phyloP scores from a whole-genome alignment of 192 early-diverging fungal species.

The Podila epigama region DNA sequence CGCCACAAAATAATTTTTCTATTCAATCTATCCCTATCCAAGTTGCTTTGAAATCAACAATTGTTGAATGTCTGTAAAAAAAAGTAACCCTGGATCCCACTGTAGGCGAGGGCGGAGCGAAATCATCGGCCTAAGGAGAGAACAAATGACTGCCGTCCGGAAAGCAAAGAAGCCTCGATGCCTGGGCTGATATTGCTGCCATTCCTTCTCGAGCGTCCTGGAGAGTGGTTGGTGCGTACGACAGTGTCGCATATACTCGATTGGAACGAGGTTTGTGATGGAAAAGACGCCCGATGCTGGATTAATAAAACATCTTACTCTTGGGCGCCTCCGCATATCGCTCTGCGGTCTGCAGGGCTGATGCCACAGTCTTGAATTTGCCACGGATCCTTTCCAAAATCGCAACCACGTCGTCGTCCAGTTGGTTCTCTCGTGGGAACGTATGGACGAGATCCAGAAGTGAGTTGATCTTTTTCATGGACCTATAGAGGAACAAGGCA shows the following conservation, averaged over 20 bases:
- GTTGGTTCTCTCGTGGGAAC: conserved; percentile 59
- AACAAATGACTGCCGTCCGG: neutral
- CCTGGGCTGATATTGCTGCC: too few species aligned
- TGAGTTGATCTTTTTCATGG: conserved; percentile 54
- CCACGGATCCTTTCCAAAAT: conserved; percentile 61
- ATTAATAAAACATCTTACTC: conserved; percentile 49
- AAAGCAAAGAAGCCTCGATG: too few species aligned
- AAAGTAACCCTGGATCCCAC: neutral
- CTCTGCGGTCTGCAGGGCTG: conserved; percentile 47
- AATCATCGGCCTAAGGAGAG: neutral
- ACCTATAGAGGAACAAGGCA: too few species aligned
- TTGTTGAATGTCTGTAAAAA: too few species aligned
- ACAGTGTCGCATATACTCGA: neutral
- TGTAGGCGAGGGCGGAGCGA: neutral
- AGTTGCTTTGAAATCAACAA: too few species aligned
- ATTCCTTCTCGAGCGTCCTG: neutral
- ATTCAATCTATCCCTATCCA: too few species aligned
- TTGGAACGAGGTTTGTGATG: too few species aligned
- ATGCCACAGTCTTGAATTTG: conserved; percentile 58
- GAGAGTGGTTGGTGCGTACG: neutral
- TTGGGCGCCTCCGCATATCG: conserved; percentile 41
- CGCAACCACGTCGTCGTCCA: conserved; percentile 55
- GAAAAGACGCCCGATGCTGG: neutral
- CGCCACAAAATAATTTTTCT: too few species aligned
- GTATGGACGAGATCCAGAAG: conserved; percentile 49